Percentiles rank a stretch among this genome's conserved stretches.
Evolutionary conservation across 2,329 filamentous ascomycete genomes (phyloP).

Genomic region (Penicillium sp.): DNA sequence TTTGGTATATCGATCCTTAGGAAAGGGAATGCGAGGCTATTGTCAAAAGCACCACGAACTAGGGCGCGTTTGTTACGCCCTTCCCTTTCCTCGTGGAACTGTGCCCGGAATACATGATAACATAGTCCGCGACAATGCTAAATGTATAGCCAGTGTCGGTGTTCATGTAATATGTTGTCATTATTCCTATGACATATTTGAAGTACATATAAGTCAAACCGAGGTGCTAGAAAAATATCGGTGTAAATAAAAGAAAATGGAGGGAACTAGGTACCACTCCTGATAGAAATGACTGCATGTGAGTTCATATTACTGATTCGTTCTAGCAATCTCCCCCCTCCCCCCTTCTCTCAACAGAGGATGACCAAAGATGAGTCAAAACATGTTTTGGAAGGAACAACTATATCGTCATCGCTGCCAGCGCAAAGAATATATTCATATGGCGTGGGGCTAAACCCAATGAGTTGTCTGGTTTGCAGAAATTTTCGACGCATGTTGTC

Average conservation of each 20-base stretch:
- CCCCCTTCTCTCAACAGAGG: no score
- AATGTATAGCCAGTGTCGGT: conserved; percentile 60
- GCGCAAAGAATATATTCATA: no score
- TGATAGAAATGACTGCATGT: conserved; percentile 36
- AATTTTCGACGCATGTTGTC: conserved; percentile 59
- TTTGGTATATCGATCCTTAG: no score
- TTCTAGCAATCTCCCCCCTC: no score
- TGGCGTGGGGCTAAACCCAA: no score
- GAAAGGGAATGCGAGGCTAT: no score
- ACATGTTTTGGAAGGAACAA: no score
- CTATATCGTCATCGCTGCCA: no score
- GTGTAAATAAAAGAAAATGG: conserved; percentile 52
- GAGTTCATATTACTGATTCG: conserved; percentile 8
- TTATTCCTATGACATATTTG: conserved; percentile 61
- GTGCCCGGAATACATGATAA: conserved; percentile 54
- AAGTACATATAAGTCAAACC: conserved; percentile 58
- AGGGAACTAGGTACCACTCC: conserved; percentile 32
- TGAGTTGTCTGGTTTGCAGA: conserved; percentile 48
- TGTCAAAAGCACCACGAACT: no score
- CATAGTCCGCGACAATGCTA: conserved; percentile 58
- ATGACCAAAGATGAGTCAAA: no score
- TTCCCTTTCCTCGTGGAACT: no score
- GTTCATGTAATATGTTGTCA: conserved; percentile 61
- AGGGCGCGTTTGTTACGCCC: no score
- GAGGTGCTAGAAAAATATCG: conserved; percentile 54